Percentiles rank a stretch among this genome's conserved stretches.
phyloP scores from a whole-genome alignment of 805 yeast genomes.

The Starmerella vitae region DNA sequence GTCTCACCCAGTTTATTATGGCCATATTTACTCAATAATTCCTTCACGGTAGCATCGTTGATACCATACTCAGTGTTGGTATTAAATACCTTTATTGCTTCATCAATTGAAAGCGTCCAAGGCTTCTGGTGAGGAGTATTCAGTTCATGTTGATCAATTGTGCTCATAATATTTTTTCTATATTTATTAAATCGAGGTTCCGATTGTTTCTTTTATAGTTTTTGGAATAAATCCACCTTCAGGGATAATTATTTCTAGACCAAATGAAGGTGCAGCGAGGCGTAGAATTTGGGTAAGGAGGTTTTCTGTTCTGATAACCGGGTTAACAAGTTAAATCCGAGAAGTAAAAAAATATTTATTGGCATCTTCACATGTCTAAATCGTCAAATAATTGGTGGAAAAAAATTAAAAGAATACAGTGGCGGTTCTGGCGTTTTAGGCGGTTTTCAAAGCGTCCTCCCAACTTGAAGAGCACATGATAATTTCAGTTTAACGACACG shows the following conservation, averaged over 20 bases:
- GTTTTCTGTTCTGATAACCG: too few relatives aligned
- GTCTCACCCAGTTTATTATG: slow-evolving; percentile 50
- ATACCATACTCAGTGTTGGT: slow-evolving; percentile 41
- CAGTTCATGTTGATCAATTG: background rate
- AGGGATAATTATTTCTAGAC: background rate
- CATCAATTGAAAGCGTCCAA: slow-evolving; percentile 25
- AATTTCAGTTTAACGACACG: too few relatives aligned
- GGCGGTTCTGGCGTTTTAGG: too few relatives aligned
- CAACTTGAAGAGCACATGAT: too few relatives aligned
- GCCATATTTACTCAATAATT: slow-evolving; percentile 33
- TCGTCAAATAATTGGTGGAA: too few relatives aligned
- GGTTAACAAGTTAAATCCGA: too few relatives aligned
- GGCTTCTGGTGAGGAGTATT: slow-evolving; percentile 8
- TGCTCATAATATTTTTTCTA: background rate
- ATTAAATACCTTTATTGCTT: slow-evolving; percentile 30
- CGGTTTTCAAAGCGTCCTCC: too few relatives aligned
- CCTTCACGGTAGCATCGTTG: slow-evolving; percentile 26
- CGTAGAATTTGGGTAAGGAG: background rate
- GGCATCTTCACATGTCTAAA: too few relatives aligned
- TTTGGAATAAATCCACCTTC: background rate
- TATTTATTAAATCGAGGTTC: background rate
- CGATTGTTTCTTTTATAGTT: background rate
- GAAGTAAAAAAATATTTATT: too few relatives aligned
- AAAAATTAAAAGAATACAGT: too few relatives aligned
- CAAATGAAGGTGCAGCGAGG: background rate